Evolutionary conservation across 768 basidiomycete genomes (phyloP), one percentile per base, ranked within the genome.

Genomic region (Albatrellus ellisii): DNA sequence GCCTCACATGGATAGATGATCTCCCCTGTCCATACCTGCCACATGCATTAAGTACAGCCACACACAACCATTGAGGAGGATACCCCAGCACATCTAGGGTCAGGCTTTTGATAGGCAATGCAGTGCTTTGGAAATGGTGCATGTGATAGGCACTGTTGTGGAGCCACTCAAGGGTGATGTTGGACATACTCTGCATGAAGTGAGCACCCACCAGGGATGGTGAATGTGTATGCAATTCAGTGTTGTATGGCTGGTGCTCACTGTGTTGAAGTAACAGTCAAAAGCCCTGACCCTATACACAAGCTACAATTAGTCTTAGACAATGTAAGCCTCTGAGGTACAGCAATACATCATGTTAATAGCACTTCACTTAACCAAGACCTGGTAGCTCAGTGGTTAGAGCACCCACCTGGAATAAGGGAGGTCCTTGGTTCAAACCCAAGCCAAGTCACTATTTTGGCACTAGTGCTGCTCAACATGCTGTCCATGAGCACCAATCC

Each of bases 31-130:
- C 15, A 12, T 10, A 42, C 36, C 41, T 42, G 33, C 8, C 20
- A 18, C 15, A 55, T 36, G 18, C 60, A 53, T 45, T 40, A 12
- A 3, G 26, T 6, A 45, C 12, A 17, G 24, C 12, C 17, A 3
- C 11, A 20, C 18, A 11, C 1, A 25, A 14, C 6, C 26, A 22
- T 26, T 11, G 15, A 8, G 36, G 18, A 0, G 14, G 5, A 44
- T 79, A 45, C 48, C 86, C 86, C 40, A 92, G 61, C 11, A 92
- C 82, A 48, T 88, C 82, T 1, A 83, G 67, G 1, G 88, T 91
- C 2, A 92, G 58, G 1, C 89, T 88, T 56, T 87, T 88, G 44
- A 92, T 69, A 0, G 88, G 77, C 14, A 87, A 88, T 0, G 79
- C 79, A 0, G 67, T 67, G 2, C 80, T 78, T 26, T 85, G 72